Percentiles rank a stretch among this genome's conserved stretches.
phyloP scores from a whole-genome alignment of 2,329 filamentous ascomycete genomes.

The Aspergillus niger region DNA sequence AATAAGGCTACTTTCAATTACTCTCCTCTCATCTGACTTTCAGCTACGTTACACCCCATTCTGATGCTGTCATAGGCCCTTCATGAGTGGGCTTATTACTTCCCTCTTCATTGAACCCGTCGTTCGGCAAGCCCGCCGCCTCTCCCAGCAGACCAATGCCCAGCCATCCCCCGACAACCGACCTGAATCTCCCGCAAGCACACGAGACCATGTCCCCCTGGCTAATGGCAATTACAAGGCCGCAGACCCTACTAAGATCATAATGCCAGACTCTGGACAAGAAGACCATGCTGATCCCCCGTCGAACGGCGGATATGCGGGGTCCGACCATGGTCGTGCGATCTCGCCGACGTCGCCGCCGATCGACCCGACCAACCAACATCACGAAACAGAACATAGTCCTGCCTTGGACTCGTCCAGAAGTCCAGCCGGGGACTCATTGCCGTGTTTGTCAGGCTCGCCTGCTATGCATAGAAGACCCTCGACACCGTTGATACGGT shows the following conservation, averaged over 20 bases:
- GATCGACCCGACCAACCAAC: conserved; percentile 16
- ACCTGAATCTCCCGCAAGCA: conserved; percentile 25
- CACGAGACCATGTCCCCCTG: conserved; percentile 25
- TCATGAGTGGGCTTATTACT: conserved; percentile 49
- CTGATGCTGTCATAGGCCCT: conserved; percentile 27
- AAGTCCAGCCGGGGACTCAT: background rate
- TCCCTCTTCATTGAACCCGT: conserved; percentile 48
- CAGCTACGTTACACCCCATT: conserved; percentile 1
- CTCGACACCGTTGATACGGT: background rate
- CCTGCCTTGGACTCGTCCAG: background rate
- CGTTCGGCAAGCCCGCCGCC: conserved; percentile 45
- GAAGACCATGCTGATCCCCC: conserved; percentile 15
- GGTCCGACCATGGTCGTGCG: conserved; percentile 25
- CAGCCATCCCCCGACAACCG: conserved; percentile 27
- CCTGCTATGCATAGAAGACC: background rate
- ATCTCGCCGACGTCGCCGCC: conserved; percentile 18
- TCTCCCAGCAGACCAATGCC: conserved; percentile 31
- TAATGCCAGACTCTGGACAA: conserved; percentile 13
- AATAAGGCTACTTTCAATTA: background rate
- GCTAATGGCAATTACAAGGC: conserved; percentile 17
- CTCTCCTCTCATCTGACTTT: background rate
- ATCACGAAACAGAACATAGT: conserved; percentile 5
- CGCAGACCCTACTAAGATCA: conserved; percentile 9
- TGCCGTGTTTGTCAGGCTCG: background rate
- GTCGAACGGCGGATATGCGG: conserved; percentile 23